These are phyloP conservation scores for Symmetrospora coprosmae DNA, from an alignment of 768 basidiomycete genomes.

Conservation along the genomic window DNA sequence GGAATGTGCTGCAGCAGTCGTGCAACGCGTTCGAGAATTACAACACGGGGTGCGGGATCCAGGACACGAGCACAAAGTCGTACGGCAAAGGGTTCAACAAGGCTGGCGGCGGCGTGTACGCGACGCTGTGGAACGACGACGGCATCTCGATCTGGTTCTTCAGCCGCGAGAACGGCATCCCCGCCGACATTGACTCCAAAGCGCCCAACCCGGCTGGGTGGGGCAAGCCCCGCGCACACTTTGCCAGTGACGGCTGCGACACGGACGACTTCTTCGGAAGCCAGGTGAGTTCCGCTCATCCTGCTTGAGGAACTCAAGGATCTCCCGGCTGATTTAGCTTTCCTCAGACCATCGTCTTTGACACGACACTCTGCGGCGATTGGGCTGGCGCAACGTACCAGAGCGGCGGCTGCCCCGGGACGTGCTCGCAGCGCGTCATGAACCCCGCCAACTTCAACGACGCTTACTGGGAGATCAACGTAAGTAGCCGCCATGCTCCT, in stretches of 20 bases:
- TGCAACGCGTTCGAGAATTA: conserved; percentile 19
- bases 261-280: conserved; percentile 38
- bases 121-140: conserved; percentile 24
- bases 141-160: conserved; percentile 46
- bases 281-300: too few species aligned
- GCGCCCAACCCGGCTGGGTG: conserved; percentile 41
- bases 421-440: conserved; percentile 40
- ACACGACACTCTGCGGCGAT: conserved; percentile 39
- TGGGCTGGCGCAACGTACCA: conserved; percentile 40
- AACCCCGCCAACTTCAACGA: conserved; percentile 47
- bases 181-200: conserved; percentile 26
- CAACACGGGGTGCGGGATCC: conserved; percentile 38
- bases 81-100: conserved; percentile 38
- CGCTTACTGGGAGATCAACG: conserved; percentile 31
- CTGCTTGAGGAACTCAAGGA: too few species aligned
- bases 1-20: not conserved
- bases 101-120: conserved; percentile 15
- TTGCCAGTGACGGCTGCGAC: conserved; percentile 38
- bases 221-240: conserved; percentile 41
- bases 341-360: conserved; percentile 9
- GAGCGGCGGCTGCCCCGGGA: conserved; percentile 31
- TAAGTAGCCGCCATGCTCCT: too few species aligned
- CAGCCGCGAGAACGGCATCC: conserved; percentile 35
- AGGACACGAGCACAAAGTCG: conserved; percentile 35
- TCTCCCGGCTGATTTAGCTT: too few species aligned